Evolutionary conservation across 2,329 filamentous ascomycete genomes (phyloP).

Genomic region (Parafenestella ontariensis): DNA sequence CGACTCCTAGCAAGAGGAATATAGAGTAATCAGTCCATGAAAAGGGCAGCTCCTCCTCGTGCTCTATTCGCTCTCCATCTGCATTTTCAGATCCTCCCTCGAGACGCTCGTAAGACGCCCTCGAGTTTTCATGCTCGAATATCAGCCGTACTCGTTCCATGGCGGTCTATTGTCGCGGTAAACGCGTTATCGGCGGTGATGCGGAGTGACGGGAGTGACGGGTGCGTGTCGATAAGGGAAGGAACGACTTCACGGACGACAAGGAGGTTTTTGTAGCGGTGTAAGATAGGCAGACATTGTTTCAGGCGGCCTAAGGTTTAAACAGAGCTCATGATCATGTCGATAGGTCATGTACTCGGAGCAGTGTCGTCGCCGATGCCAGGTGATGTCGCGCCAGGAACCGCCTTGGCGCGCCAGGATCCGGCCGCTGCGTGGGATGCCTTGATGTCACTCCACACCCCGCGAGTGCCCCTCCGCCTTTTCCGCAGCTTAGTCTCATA

Average conservation of each 20-base stretch:
- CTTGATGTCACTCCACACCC: slow-evolving; percentile 15
- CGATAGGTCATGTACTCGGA: slow-evolving; percentile 20
- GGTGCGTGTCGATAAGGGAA: slow-evolving; percentile 13
- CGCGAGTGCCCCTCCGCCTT: slow-evolving; percentile 20
- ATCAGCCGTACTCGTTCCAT: slow-evolving; percentile 48
- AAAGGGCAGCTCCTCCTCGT: slow-evolving; percentile 58
- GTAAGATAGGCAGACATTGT: slow-evolving; percentile 29
- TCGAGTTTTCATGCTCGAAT: slow-evolving; percentile 35
- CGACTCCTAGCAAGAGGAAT: slow-evolving; percentile 84
- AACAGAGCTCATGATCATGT: slow-evolving; percentile 20
- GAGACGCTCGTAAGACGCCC: slow-evolving; percentile 47
- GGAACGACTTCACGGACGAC: slow-evolving; percentile 6
- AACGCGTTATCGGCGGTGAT: slow-evolving; percentile 9
- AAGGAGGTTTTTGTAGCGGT: not conserved
- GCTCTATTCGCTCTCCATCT: slow-evolving; percentile 44
- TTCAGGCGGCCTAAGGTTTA: slow-evolving; percentile 13
- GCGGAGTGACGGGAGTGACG: slow-evolving; percentile 12
- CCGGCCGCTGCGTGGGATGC: slow-evolving; percentile 13
- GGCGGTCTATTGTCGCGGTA: slow-evolving; percentile 7
- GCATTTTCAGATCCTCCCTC: slow-evolving; percentile 45
- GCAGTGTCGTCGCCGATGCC: slow-evolving; percentile 7
- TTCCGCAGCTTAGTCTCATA: not conserved
- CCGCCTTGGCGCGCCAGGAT: slow-evolving; percentile 6
- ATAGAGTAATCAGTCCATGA: slow-evolving; percentile 87
- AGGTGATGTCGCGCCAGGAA: slow-evolving; percentile 19